Evolutionary conservation across 441 rosid species (phyloP).

Genomic region (Brassica balearica): DNA sequence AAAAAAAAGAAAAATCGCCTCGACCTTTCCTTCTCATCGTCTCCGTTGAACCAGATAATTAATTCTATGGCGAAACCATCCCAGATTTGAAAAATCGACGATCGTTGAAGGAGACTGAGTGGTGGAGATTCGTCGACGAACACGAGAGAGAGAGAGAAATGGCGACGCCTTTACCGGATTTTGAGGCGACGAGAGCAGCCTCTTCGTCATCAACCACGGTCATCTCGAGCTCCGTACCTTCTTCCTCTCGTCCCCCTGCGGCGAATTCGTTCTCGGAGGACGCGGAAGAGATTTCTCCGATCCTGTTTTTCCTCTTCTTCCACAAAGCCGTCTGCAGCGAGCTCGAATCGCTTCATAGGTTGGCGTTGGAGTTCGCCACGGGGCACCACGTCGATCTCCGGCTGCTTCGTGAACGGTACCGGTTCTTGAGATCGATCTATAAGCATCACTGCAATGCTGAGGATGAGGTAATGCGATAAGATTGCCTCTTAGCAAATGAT

Average conservation of each 20-base stretch:
- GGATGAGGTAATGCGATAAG: conserved; percentile 66
- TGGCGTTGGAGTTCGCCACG: conserved; percentile 69
- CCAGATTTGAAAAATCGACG: conserved; percentile 34
- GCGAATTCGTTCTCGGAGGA: conserved; percentile 49
- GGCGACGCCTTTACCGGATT: conserved; percentile 82
- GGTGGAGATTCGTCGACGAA: background rate
- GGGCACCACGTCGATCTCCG: conserved; percentile 56
- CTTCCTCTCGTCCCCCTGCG: conserved; percentile 27
- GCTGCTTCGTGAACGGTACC: conserved; percentile 58
- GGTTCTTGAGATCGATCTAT: conserved; percentile 66
- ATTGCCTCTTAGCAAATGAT: conserved; percentile 1
- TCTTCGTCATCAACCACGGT: conserved; percentile 45
- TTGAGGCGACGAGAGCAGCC: conserved; percentile 55
- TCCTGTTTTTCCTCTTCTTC: conserved; percentile 65
- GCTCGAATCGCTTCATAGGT: conserved; percentile 70
- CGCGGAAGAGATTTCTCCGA: conserved; percentile 61
- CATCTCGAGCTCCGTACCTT: conserved; percentile 47
- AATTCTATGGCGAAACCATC: conserved; percentile 34
- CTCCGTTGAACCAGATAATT: conserved; percentile 42
- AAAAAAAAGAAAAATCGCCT: conserved; percentile 23
- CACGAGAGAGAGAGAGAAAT: conserved; percentile 47
- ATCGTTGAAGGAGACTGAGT: background rate
- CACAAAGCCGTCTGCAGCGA: conserved; percentile 71
- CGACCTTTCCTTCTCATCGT: conserved; percentile 36
- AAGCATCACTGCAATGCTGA: conserved; percentile 77